Evolutionary conservation across 2,329 filamentous ascomycete genomes (phyloP).

Genomic region (Lachnellula occidentalis): DNA sequence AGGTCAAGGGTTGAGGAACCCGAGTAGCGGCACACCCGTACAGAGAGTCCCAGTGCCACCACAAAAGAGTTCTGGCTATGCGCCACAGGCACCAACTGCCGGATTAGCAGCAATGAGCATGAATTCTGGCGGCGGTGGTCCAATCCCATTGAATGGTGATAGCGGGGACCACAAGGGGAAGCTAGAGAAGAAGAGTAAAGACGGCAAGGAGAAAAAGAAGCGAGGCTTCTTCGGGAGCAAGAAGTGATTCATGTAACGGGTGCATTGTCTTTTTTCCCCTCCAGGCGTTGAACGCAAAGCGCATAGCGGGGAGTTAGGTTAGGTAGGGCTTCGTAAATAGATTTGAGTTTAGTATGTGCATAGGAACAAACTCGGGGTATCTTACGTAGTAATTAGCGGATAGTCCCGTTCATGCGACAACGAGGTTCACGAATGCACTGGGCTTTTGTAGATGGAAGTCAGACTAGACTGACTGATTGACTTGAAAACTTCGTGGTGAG

Average conservation of each 20-base stretch:
- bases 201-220: slow-evolving; percentile 49
- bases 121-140: slow-evolving; percentile 19
- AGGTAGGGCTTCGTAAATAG: neutral
- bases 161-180: slow-evolving; percentile 36
- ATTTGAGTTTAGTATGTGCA: neutral
- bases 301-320: neutral
- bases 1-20: slow-evolving; percentile 13
- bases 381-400: neutral
- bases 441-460: neutral
- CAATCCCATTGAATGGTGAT: slow-evolving; percentile 26
- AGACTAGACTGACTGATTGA: neutral
- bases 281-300: slow-evolving; percentile 8
- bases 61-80: slow-evolving; percentile 19
- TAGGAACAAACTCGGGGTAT: neutral
- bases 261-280: slow-evolving; percentile 1
- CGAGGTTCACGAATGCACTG: no score
- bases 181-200: slow-evolving; percentile 48
- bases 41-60: slow-evolving; percentile 20
- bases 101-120: slow-evolving; percentile 23
- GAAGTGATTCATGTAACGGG: slow-evolving; percentile 35
- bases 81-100: slow-evolving; percentile 27
- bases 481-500: no score
- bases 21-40: slow-evolving; percentile 22
- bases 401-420: neutral
- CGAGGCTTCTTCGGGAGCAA: slow-evolving; percentile 54